Evolutionary conservation across 1,284 basidiomycete genomes (phyloP), one percentile per base, ranked within the genome.

Genomic region (Cutaneotrichosporon sp.): DNA sequence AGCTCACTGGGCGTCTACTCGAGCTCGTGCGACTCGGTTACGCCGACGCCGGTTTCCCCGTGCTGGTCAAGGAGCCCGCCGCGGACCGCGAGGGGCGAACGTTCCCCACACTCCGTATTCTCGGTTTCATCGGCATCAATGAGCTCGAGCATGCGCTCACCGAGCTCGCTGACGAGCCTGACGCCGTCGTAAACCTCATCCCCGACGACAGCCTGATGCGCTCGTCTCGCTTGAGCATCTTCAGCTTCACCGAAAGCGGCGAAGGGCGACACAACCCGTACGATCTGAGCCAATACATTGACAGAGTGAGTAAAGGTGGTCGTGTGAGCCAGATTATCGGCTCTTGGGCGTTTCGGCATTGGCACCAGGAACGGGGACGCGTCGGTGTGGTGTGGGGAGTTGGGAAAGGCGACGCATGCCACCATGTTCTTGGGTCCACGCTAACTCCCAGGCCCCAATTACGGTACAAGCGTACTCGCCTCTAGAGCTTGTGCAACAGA

Each of bases 81-180:
- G 78, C 20, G 79, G 81, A 31, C 44, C 54, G 52, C 4, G 51
- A 59, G 6, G 62, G 61, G 12, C 46, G 54, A 20, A 37, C 44
- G 25, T 46, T 42, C 17, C 46, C 51, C 16, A 54, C 43, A 5
- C 60, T 80, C 60, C 81, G 87, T 35, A 81, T 96, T 78, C 81
- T 90, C n/a, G 94, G 92, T 3, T 94, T 93, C 71, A 87, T 97
- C 57, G 90, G 91, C 0, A 83, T 86, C 29, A 90, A 85, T 67
- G 94, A 97, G 72, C 80, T 98, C 25, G 91, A 96, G 65, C 90
- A 97, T 71, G 91, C 90, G 66, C 46, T 51, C 10, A 26, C 63
- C 89, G 89, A 82, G 51, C 81, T 90, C 10, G 83, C 86, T 6
- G 87, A 89, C 61, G 81, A 86, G 42, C 82, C 83, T 2, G 81